Percentiles rank a stretch among this genome's conserved stretches.
Evolutionary conservation across 148 eudicot genomes (phyloP).

Genomic region (Fagopyrum tataricum): DNA sequence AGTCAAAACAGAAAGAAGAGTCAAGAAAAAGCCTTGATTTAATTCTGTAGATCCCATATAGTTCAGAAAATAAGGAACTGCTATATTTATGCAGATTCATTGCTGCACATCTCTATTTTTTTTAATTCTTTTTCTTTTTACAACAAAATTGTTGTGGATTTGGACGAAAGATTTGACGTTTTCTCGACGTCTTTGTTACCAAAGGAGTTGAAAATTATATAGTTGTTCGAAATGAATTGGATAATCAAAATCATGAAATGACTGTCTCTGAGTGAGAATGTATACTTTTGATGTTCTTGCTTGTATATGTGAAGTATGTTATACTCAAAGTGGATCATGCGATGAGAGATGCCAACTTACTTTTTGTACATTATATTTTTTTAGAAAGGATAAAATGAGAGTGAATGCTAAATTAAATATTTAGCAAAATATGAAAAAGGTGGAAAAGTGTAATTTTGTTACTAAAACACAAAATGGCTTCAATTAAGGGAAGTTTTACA

Average conservation of each 20-base stretch:
- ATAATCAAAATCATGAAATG: neutral
- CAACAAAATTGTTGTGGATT: neutral
- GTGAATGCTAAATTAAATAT: neutral
- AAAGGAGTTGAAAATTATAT: neutral
- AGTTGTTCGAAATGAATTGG: neutral
- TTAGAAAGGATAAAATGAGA: neutral
- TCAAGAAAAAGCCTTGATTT: neutral
- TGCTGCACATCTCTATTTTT: neutral
- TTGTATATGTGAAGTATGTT: neutral
- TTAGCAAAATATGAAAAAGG: too few species aligned
- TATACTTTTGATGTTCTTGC: neutral
- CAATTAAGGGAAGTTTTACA: too few species aligned
- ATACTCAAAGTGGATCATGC: neutral
- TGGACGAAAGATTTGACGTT: conserved; percentile 1
- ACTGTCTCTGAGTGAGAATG: neutral
- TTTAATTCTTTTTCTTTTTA: neutral
- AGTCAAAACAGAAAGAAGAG: neutral
- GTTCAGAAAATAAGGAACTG: conserved; percentile 1
- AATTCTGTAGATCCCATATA: neutral
- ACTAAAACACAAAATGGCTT: too few species aligned
- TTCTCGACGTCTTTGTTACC: conserved; percentile 3
- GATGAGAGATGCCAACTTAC: neutral
- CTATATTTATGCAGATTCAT: neutral
- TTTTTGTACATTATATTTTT: too few species aligned
- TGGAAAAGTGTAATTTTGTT: too few species aligned